Conservation (phyloP, 176 grass and related monocot species). For the Oryza glumipatula region DNA sequence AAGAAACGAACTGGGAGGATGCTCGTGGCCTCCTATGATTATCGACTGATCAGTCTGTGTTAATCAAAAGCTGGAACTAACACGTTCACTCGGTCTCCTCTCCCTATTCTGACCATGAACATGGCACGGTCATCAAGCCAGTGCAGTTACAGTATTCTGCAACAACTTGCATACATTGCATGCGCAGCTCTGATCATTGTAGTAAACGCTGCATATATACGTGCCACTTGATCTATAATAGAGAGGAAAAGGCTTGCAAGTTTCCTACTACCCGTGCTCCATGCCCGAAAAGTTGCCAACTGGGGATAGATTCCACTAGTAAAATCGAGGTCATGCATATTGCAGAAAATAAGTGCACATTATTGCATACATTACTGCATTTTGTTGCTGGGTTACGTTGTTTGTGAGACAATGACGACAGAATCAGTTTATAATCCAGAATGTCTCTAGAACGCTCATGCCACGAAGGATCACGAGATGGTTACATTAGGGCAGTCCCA, state of each 20-base stretch:
- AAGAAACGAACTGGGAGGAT: too few species aligned
- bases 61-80: neutral
- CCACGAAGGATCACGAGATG: too few species aligned
- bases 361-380: neutral
- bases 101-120: neutral
- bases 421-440: neutral
- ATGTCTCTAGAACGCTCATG: neutral
- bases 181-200: neutral
- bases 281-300: neutral
- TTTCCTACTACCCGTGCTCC: neutral
- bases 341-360: neutral
- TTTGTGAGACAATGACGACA: neutral
- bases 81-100: neutral
- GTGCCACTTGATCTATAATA: neutral
- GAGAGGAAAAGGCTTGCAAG: neutral
- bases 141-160: neutral
- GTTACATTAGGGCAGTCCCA: too few species aligned
- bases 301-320: neutral
- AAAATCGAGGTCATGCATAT: neutral
- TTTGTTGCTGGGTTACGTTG: neutral
- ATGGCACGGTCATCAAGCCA: neutral
- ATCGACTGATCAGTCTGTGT: neutral
- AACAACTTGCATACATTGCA: neutral
- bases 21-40: too few species aligned
- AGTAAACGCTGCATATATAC: neutral